A percentile compares a stretch with the other conserved stretches of the same genome.
Conservation (phyloP, 1,139 yeast species). For the Taphrina wiesneri region DNA sequence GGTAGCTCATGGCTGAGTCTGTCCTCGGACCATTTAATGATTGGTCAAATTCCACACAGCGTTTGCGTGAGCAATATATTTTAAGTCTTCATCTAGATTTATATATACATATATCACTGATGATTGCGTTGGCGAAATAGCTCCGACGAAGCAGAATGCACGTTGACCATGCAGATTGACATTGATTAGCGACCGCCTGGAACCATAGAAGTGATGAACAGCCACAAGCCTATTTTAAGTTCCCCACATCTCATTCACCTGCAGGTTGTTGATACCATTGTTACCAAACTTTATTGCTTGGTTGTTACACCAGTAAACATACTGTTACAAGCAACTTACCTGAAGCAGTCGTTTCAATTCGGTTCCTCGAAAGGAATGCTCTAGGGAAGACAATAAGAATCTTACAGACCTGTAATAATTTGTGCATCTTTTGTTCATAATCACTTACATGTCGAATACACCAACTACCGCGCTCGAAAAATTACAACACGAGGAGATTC, state of each 20-base stretch:
- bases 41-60: not conserved
- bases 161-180: no score
- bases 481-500: constrained; percentile 15
- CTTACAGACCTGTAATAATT: no score
- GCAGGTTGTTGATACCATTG: not conserved
- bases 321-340: not conserved
- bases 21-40: not conserved
- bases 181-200: no score
- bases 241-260: not conserved
- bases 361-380: not conserved
- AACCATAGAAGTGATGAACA: not conserved
- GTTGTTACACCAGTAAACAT: not conserved
- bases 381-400: no score
- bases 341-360: not conserved
- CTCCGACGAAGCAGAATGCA: no score
- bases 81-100: not conserved
- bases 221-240: not conserved
- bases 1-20: not conserved
- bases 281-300: not conserved
- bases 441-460: not conserved
- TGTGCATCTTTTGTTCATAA: no score
- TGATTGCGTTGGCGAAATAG: no score
- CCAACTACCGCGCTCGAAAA: constrained; percentile 10
- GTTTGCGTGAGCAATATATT: not conserved
- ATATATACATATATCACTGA: no score